Percentiles rank a stretch among this genome's conserved stretches.
These are phyloP conservation scores for Myrica gale DNA, from an alignment of 306 rosid species.

Conservation along the genomic window DNA sequence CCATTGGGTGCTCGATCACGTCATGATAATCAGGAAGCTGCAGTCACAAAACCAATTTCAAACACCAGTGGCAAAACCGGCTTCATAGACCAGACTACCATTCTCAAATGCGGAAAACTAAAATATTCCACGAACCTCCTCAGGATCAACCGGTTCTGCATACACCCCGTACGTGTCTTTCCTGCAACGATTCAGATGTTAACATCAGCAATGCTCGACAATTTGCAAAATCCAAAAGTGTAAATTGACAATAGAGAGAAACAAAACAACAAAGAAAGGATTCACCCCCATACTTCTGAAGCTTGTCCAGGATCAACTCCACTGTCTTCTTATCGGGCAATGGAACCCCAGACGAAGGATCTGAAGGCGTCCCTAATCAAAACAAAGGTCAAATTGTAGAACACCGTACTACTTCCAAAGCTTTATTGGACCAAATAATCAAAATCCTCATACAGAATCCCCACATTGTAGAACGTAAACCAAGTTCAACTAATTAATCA, in stretches of 20 bases:
- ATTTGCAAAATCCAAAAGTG: constrained; percentile 2
- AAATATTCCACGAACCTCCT: constrained; percentile 58
- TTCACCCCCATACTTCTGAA: constrained; percentile 68
- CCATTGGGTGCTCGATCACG: constrained; percentile 93
- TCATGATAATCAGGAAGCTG: constrained; percentile 98
- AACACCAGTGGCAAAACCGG: constrained; percentile 16
- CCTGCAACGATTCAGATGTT: constrained; percentile 60
- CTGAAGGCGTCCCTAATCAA: constrained; percentile 67
- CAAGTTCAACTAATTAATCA: constrained; percentile 4
- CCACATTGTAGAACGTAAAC: constrained; percentile 4
- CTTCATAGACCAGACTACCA: constrained; percentile 30
- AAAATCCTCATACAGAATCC: constrained; percentile 16
- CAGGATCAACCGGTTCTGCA: constrained; percentile 98
- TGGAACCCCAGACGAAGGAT: constrained; percentile 48
- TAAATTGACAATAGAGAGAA: constrained; percentile 9
- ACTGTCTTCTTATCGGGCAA: constrained; percentile 83
- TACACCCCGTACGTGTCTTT: constrained; percentile 92
- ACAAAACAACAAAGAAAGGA: constrained; percentile 10
- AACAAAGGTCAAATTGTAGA: constrained; percentile 19
- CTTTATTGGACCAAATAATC: background rate
- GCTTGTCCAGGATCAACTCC: constrained; percentile 93
- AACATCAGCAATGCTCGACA: constrained; percentile 16
- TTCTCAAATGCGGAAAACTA: background rate
- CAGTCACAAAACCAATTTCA: constrained; percentile 35
- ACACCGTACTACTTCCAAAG: constrained; percentile 13